Base-by-base conservation (phyloP, 164 flowering plant genomes). In the Amborella trichopoda region DNA sequence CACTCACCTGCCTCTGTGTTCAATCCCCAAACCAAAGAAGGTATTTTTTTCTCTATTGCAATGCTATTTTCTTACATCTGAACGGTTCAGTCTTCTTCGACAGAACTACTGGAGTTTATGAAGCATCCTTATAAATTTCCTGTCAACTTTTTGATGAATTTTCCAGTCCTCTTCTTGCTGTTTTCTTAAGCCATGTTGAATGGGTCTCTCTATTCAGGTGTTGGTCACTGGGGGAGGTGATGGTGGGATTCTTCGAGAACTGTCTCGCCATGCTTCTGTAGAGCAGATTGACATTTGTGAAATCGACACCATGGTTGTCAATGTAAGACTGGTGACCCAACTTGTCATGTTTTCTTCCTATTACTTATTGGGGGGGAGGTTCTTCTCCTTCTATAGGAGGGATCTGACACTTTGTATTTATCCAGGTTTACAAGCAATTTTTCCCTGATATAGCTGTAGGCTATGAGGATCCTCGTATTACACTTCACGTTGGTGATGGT, bases 141-240 rank as follows among this genome's bases (percentile, higher is more conserved):
- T n/a, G n/a, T n/a, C n/a, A n/a, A n/a, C n/a, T n/a, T n/a, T n/a
- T n/a, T n/a, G n/a, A n/a, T n/a, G n/a, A n/a, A n/a, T n/a, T n/a
- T n/a, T n/a, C n/a, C n/a, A n/a, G n/a, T 14, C 19, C 1, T 2
- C 14, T 37, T 37, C 3, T 37, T 1, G 16, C 19, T 6, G 1
- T 24, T 17, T 40, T n/a, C 22, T 40, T 18, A 5, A 16, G 23
- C 11, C 1, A 40, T 40, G 19, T 22, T 19, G 43, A 19, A 3
- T 5, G 9, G 4, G 16, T 22, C 23, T 48, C 39, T 27, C 37
- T 40, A 40, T 18, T 40, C 69, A 87, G 99, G 94, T 93, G 49
- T 66, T 93, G 76, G 88, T 93, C 23, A 84, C 88, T 66, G 99
- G 99, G 36, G 99, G 99, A 30, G 99, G 99, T 54, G 96, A 91